Evolutionary conservation across 495 filamentous ascomycete species (phyloP).

Genomic region (Xylaria acuta): DNA sequence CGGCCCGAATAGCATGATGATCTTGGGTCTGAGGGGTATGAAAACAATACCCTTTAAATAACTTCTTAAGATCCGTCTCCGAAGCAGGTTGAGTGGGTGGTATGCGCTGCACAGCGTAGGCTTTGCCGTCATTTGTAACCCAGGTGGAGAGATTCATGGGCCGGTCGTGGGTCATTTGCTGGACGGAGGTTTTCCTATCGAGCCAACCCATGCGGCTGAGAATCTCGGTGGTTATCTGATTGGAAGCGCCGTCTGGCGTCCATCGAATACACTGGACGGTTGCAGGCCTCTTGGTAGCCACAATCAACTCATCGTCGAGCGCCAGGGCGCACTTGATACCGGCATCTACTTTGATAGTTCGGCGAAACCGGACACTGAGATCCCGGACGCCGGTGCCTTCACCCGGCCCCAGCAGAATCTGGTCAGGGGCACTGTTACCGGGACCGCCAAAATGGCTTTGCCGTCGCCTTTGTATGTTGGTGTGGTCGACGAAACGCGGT

Average conservation of each 20-base stretch:
- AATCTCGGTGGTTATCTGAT: constrained; percentile 89
- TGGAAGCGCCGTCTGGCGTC: constrained; percentile 79
- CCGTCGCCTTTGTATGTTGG: constrained; percentile 69
- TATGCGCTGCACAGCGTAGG: constrained; percentile 86
- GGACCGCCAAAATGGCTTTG: constrained; percentile 73
- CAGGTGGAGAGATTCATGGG: constrained; percentile 97
- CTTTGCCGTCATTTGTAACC: constrained; percentile 88
- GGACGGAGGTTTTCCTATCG: constrained; percentile 74
- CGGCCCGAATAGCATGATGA: constrained; percentile 71
- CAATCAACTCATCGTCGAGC: constrained; percentile 89
- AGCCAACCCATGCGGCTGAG: constrained; percentile 86
- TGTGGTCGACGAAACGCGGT: constrained; percentile 71
- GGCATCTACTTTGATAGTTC: constrained; percentile 98
- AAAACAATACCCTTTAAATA: constrained; percentile 92
- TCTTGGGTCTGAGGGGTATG: constrained; percentile 68
- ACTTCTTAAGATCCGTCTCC: constrained; percentile 59
- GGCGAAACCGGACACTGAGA: constrained; percentile 88
- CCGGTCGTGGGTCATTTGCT: constrained; percentile 92
- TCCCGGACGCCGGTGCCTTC: constrained; percentile 85
- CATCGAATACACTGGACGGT: constrained; percentile 97
- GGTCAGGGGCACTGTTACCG: constrained; percentile 56
- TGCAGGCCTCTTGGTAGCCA: constrained; percentile 90
- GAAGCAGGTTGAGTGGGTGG: constrained; percentile 31
- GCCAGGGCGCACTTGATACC: constrained; percentile 88
- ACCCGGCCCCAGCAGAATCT: constrained; percentile 66